Conservation (phyloP, 345 rosid genomes). For the Anastatica hierochuntica region DNA sequence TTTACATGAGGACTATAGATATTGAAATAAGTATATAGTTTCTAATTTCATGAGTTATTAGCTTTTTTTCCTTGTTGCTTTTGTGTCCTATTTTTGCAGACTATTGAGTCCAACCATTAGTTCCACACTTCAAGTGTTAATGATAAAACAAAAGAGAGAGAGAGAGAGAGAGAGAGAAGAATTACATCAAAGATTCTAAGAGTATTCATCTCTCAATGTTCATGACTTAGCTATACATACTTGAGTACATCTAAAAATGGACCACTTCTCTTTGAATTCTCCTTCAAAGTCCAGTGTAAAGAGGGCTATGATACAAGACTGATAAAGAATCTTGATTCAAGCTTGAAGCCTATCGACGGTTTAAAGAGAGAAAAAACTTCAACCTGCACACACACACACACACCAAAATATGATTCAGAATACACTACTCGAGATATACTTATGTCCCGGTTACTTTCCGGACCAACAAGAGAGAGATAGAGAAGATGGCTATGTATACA, state of each 20-base stretch:
- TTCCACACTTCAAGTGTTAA: not conserved
- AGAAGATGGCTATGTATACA: too few relatives aligned
- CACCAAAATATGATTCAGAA: constrained; percentile 5
- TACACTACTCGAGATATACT: not conserved
- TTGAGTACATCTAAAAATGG: constrained; percentile 4
- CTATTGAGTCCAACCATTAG: too few relatives aligned
- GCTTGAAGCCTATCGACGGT: not conserved
- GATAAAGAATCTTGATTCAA: constrained; percentile 11
- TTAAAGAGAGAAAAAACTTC: constrained; percentile 6
- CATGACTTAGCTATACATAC: constrained; percentile 18
- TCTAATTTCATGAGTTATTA: not conserved
- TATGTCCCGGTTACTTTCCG: too few relatives aligned
- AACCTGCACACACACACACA: not conserved
- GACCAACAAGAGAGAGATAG: too few relatives aligned
- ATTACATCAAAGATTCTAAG: not conserved
- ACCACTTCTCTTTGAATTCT: constrained; percentile 25
- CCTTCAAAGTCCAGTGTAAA: constrained; percentile 13
- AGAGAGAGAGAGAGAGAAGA: not conserved
- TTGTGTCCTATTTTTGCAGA: constrained; percentile 5
- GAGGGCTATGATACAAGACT: not conserved
- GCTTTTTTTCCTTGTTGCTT: not conserved
- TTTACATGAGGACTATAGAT: not conserved
- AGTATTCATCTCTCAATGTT: constrained; percentile 14
- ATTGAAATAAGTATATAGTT: too few relatives aligned
- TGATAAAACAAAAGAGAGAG: not conserved